Evolutionary conservation across 2,329 filamentous ascomycete species (phyloP), one percentile per base, ranked within the genome.

Genomic region (Pyrenochaeta sp.): DNA sequence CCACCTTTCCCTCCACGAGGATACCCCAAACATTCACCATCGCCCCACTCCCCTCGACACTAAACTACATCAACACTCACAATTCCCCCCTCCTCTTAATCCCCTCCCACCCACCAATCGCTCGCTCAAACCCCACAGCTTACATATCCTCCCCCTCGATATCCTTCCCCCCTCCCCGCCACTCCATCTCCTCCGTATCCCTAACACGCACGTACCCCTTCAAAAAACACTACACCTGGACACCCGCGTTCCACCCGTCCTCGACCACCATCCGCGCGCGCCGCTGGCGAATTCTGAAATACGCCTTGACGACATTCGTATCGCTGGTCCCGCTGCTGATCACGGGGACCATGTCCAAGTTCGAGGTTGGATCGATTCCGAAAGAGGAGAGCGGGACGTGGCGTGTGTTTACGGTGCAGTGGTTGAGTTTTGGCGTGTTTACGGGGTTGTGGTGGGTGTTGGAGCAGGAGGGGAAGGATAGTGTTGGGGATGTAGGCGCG

Each of bases 351-450:
- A 54, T 76, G 43, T 69, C 71, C 1, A 61, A 51, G 24, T 74
- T 75, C 52, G 43, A 65, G 15, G 2, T 36, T 0, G 71, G 64
- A 39, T 54, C 56, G 1, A 72, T 71, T 24, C 72, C 72, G 1
- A 15, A 15, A 5, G 2, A 42, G 7, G 62, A 65, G 2, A 27
- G 30, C 1, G 50, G 52, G 1, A 71, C 68, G 37, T 67, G 73
- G 51, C 53, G 43, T 8, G 61, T 59, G 48, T 74, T 62, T 30
- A 67, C 70, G 47, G 50, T 60, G 25, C 74, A 75, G 61, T 60
- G 71, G 46, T 53, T 67, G 2, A 43, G 59, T n/a, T 56, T 66
- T 13, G 54, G 61, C 1, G 47, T 61, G 8, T 24, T 61, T 1
- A 54, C 52, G 13, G 56, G 61, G 19, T 34, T 67, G 44, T 63